phyloP scores from a whole-genome alignment of 306 rosid genomes.

The Acacia confusa region DNA sequence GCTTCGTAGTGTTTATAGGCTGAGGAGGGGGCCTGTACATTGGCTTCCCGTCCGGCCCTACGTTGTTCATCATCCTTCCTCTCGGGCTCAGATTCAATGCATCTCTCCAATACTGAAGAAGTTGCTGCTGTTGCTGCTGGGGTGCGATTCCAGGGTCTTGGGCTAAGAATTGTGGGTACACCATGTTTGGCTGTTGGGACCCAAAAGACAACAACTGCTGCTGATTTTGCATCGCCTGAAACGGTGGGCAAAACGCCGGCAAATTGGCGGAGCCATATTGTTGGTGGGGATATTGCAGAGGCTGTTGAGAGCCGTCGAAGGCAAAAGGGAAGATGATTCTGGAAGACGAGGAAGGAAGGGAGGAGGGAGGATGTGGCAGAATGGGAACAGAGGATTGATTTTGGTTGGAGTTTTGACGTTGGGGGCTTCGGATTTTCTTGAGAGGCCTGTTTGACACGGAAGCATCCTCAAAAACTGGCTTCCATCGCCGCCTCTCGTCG shows the following conservation, averaged over 20 bases:
- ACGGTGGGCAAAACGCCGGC: slow-evolving; percentile 38
- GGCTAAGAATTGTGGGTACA: slow-evolving; percentile 38
- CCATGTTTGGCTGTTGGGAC: slow-evolving; percentile 41
- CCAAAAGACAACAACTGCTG: slow-evolving; percentile 60
- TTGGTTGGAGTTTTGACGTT: slow-evolving; percentile 38
- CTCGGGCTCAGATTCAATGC: slow-evolving; percentile 73
- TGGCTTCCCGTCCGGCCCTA: slow-evolving; percentile 51
- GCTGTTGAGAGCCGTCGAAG: slow-evolving; percentile 49
- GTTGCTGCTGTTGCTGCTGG: slow-evolving; percentile 54
- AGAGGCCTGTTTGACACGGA: slow-evolving; percentile 63
- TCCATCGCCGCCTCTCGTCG: slow-evolving; percentile 49
- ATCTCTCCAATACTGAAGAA: slow-evolving; percentile 76
- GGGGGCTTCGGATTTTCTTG: slow-evolving; percentile 78
- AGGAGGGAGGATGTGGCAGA: slow-evolving; percentile 24
- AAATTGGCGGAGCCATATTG: slow-evolving; percentile 40
- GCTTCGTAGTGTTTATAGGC: slow-evolving; percentile 72
- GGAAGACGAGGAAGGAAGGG: slow-evolving; percentile 43
- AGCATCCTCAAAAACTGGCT: slow-evolving; percentile 59
- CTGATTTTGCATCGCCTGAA: slow-evolving; percentile 37
- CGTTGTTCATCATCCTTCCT: slow-evolving; percentile 63
- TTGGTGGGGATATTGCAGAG: slow-evolving; percentile 47
- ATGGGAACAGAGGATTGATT: slow-evolving; percentile 38
- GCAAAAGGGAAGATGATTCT: slow-evolving; percentile 72
- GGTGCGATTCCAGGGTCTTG: slow-evolving; percentile 32
- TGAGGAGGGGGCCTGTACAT: slow-evolving; percentile 53